Percentiles rank a stretch among this genome's conserved stretches.
phyloP scores from a whole-genome alignment of 768 basidiomycete genomes.

The Tephrocybe sp. region DNA sequence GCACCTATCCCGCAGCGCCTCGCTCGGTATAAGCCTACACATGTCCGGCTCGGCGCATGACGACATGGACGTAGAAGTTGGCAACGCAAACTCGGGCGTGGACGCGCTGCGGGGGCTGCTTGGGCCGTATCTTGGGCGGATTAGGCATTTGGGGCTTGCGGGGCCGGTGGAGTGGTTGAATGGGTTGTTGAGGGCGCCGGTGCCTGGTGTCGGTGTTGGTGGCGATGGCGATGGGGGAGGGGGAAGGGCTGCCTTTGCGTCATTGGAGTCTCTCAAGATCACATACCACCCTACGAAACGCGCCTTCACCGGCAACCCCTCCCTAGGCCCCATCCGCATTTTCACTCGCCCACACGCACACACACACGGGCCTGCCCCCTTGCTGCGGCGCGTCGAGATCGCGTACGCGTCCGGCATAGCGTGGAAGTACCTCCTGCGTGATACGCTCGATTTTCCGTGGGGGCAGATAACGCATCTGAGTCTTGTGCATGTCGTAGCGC shows the following conservation, averaged over 20 bases:
- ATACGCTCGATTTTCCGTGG: slow-evolving; percentile 11
- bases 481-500: slow-evolving; percentile 7
- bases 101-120: slow-evolving; percentile 2
- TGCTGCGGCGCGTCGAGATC: slow-evolving; percentile 5
- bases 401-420: slow-evolving; percentile 1
- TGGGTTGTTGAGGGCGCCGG: not conserved
- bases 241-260: not conserved
- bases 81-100: too few species aligned
- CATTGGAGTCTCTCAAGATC: slow-evolving; percentile 8
- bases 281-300: not conserved
- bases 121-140: slow-evolving; percentile 1
- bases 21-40: not conserved
- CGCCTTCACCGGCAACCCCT: too few species aligned
- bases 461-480: slow-evolving; percentile 10
- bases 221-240: too few species aligned
- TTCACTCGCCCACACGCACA: not conserved
- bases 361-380: slow-evolving; percentile 1
- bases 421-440: not conserved
- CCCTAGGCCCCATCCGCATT: too few species aligned
- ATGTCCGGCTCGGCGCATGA: too few species aligned
- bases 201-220: too few species aligned
- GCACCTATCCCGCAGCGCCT: slow-evolving; percentile 4
- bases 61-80: too few species aligned
- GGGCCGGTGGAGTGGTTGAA: slow-evolving; percentile 11
- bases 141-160: slow-evolving; percentile 10